Base-by-base conservation (phyloP, 2,329 filamentous ascomycete species). In the Claviceps purpurea region DNA sequence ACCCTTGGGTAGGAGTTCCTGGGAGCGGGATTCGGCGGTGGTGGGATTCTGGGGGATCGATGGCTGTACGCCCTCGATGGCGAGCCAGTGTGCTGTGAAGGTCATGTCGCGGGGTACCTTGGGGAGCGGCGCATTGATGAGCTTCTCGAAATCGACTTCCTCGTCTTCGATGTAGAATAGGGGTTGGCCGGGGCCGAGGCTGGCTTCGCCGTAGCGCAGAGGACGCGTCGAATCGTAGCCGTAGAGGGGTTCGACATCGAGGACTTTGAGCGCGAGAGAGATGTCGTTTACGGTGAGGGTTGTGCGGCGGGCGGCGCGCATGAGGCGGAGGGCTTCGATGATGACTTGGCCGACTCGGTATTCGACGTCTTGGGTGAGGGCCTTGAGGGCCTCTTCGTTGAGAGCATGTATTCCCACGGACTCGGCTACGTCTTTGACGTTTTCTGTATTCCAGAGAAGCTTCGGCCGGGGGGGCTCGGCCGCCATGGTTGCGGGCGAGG, bases 101-200 rank as follows among this genome's bases (percentile, higher is more conserved):
- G 83, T 88, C 61, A 93, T 85, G 67, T 98, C 93, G 49, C 91
- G 78, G 38, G 93, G 93, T 34, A 98, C 90, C 68, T 94, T 96
- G 26, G 93, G 93, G 58, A 98, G 70, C 4, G 93, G 88, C 57
- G 89, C 89, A 70, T 98, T 98, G 66, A 98, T 96, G 59, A 98
- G 74, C 74, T 97, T 97, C 73, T 98, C 93, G 64, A 98, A 97
- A 68, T 98, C 93, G 51, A 97, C 85, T 73, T 98, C 93, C 64
- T 98, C 93, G 65, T 98, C 93, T 64, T 98, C 93, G 40, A 98
- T 86, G 66, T 98, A 98, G 69, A 91, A 98, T 22, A 98, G 73
- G 50, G 91, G 89, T 69, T 98, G 93, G 10, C 91, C 90, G 14
- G 90, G 89, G 0, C 93, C 93, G 55, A 98, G 73, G 53, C 87